A percentile compares a stretch with the other conserved stretches of the same genome.
These are phyloP conservation scores for Phytophthora syringae DNA, from an alignment of 352 stramenopile species.

Conservation along the genomic window DNA sequence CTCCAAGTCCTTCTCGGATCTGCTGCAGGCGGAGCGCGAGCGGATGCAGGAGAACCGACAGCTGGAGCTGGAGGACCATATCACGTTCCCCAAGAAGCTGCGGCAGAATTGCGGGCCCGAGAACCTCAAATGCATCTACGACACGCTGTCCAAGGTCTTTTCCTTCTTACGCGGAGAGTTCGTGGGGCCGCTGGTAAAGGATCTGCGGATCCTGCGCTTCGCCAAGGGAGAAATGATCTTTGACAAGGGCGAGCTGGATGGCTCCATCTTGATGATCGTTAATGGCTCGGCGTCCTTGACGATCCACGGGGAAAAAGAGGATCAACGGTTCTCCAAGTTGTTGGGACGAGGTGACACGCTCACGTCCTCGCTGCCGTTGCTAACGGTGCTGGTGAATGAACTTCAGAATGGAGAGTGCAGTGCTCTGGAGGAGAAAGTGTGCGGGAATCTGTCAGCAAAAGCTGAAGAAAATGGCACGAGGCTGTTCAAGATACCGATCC, in stretches of 20 bases:
- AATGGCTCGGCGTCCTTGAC: conserved; percentile 60
- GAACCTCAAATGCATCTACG: conserved; percentile 83
- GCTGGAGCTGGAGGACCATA: conserved; percentile 70
- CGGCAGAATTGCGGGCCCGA: conserved; percentile 67
- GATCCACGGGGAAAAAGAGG: conserved; percentile 55
- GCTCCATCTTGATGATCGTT: conserved; percentile 79
- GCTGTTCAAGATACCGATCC: conserved; percentile 69
- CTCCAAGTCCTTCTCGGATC: conserved; percentile 77
- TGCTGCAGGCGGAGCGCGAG: conserved; percentile 67
- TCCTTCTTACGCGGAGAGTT: conserved; percentile 79
- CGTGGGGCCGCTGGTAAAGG: conserved; percentile 59
- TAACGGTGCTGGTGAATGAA: conserved; percentile 60
- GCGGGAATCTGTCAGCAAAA: conserved; percentile 57
- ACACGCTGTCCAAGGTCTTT: conserved; percentile 82
- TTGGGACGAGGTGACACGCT: conserved; percentile 70
- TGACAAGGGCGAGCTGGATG: conserved; percentile 58
- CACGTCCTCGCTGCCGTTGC: conserved; percentile 72
- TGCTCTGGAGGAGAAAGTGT: conserved; percentile 52
- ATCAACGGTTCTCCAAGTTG: conserved; percentile 55
- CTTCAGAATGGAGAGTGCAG: conserved; percentile 35
- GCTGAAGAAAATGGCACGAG: conserved; percentile 56
- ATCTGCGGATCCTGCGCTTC: conserved; percentile 65
- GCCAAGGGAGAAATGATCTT: conserved; percentile 67
- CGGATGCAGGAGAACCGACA: conserved; percentile 67
- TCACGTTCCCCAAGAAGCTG: conserved; percentile 64